A percentile compares a stretch with the other conserved stretches of the same genome.
Conservation (phyloP, 345 rosid species). For the Murraya paniculata region DNA sequence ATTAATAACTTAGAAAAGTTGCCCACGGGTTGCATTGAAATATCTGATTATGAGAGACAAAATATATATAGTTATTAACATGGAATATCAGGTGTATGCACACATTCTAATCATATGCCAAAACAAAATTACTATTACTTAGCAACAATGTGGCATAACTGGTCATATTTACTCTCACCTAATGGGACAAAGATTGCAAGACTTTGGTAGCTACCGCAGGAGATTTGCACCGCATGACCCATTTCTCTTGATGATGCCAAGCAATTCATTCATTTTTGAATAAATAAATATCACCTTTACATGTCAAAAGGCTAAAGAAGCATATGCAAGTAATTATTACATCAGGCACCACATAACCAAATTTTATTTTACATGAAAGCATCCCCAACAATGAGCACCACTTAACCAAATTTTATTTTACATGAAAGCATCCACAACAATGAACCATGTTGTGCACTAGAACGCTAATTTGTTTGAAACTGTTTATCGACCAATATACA, state of each 20-base stretch:
- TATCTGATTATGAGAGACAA: not conserved
- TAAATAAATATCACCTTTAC: not conserved
- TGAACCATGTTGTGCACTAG: not conserved
- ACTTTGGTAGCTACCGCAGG: not conserved
- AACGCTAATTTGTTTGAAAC: not conserved
- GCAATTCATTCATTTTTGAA: not conserved
- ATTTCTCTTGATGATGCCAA: not conserved
- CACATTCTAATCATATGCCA: not conserved
- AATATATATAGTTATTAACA: not conserved
- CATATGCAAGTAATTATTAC: not conserved
- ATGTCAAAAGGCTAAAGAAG: not conserved
- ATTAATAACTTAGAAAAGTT: not conserved
- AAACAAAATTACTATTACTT: not conserved
- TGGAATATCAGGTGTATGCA: not conserved
- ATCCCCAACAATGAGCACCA: too few species aligned
- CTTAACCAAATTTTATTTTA: not conserved
- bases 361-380: not conserved
- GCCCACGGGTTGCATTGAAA: not conserved
- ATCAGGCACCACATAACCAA: not conserved
- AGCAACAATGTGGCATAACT: not conserved
- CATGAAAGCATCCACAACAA: not conserved
- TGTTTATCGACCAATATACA: not conserved
- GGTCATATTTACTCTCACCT: not conserved
- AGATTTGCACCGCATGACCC: constrained; percentile 1
- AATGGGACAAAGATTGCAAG: not conserved